phyloP scores from a whole-genome alignment of 192 early-diverging fungal species.

The Phlyctochytrium arcticum region DNA sequence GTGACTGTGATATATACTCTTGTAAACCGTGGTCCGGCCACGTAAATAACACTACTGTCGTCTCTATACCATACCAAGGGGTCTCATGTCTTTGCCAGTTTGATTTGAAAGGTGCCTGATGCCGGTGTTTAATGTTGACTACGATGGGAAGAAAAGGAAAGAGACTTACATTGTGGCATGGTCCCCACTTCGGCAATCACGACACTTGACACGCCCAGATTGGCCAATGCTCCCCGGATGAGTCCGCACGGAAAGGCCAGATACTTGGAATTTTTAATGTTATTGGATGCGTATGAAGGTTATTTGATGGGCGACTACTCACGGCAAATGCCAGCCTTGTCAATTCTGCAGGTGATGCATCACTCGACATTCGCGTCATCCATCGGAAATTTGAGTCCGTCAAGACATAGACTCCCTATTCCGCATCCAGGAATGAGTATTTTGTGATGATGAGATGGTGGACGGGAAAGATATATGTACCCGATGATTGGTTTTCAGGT shows the following conservation, averaged over 20 bases:
- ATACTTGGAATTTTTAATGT: slow-evolving; percentile 47
- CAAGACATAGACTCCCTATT: slow-evolving; percentile 95
- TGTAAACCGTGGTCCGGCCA: too few relatives aligned
- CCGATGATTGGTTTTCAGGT: slow-evolving; percentile 97
- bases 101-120: slow-evolving; percentile 31
- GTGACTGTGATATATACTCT: too few relatives aligned
- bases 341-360: slow-evolving; percentile 71
- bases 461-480: slow-evolving; percentile 35
- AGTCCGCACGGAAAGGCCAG: slow-evolving; percentile 97
- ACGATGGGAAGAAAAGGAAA: neutral
- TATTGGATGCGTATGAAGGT: neutral
- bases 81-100: slow-evolving; percentile 2
- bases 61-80: too few relatives aligned
- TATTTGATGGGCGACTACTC: slow-evolving; percentile 8
- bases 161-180: slow-evolving; percentile 42
- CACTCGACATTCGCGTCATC: slow-evolving; percentile 89
- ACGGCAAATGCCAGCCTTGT: slow-evolving; percentile 75
- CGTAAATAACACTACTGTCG: too few relatives aligned
- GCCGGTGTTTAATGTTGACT: neutral
- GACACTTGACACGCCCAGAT: slow-evolving; percentile 77
- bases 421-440: neutral
- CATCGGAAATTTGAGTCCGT: slow-evolving; percentile 97
- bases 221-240: slow-evolving; percentile 87
- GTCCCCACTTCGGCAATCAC: slow-evolving; percentile 81
- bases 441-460: neutral